A percentile compares a stretch with the other conserved stretches of the same genome.
These are phyloP conservation scores for Sonneratia alba DNA, from an alignment of 345 rosid genomes.

Conservation along the genomic window DNA sequence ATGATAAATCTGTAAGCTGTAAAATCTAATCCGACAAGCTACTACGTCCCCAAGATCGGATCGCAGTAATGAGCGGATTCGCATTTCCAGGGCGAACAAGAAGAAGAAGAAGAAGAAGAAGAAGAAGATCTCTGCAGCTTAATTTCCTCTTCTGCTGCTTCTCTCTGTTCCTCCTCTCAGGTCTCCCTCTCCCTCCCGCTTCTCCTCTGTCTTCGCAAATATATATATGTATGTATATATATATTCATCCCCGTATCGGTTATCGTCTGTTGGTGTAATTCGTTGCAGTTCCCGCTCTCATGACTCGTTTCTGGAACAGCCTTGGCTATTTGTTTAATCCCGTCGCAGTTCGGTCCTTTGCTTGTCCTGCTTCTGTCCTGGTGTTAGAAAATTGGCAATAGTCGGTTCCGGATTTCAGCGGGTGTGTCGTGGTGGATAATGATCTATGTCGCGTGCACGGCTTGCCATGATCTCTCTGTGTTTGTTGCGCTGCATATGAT, in stretches of 20 bases:
- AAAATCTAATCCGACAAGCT: too few relatives aligned
- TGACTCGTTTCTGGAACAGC: not conserved
- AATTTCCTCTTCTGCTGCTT: constrained; percentile 2
- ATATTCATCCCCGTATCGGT: not conserved
- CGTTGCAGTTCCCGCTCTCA: not conserved
- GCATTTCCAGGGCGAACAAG: not conserved
- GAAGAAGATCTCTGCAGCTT: constrained; percentile 7
- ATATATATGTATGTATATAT: too few relatives aligned
- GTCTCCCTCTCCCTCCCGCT: not conserved
- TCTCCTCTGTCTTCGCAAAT: not conserved
- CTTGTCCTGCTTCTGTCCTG: not conserved
- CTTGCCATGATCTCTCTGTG: not conserved
- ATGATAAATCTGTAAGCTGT: too few relatives aligned
- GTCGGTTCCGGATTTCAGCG: not conserved
- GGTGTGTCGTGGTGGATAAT: not conserved
- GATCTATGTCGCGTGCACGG: not conserved
- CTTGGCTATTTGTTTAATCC: not conserved
- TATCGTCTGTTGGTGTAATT: not conserved
- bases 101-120: too few relatives aligned
- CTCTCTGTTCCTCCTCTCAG: constrained; percentile 5
- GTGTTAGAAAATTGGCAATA: not conserved
- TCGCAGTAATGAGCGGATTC: not conserved
- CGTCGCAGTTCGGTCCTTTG: not conserved
- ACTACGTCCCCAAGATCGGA: too few relatives aligned
- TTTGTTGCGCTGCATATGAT: not conserved